These are phyloP conservation scores for Suhomyces terraborum DNA, from an alignment of 1,139 yeast species.

Conservation along the genomic window DNA sequence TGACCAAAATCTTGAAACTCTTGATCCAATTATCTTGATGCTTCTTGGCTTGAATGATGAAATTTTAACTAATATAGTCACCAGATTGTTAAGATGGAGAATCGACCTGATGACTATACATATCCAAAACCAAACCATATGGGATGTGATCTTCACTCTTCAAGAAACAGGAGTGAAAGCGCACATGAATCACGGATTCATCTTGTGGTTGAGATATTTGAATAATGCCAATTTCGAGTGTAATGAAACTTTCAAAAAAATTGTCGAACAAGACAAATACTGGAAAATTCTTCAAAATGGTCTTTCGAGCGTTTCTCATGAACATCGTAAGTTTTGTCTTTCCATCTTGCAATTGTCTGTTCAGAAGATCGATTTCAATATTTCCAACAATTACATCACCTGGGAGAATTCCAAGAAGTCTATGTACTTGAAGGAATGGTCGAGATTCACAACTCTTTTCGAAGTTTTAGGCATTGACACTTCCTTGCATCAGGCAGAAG, in stretches of 20 bases:
- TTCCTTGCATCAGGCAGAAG: constrained; percentile 83
- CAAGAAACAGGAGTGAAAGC: constrained; percentile 29
- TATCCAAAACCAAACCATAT: constrained; percentile 30
- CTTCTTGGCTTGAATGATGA: constrained; percentile 37
- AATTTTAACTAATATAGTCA: constrained; percentile 33
- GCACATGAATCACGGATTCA: constrained; percentile 47
- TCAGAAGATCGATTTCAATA: constrained; percentile 40
- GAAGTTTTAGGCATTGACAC: constrained; percentile 86
- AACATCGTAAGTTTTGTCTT: constrained; percentile 69
- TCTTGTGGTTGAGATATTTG: constrained; percentile 59
- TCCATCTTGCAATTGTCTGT: constrained; percentile 68
- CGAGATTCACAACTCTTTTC: constrained; percentile 67
- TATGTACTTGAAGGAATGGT: constrained; percentile 59
- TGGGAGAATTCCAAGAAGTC: constrained; percentile 45
- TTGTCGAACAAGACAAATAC: constrained; percentile 41
- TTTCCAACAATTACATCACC: constrained; percentile 45
- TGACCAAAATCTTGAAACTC: constrained; percentile 7
- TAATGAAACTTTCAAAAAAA: constrained; percentile 31
- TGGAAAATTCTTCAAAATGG: constrained; percentile 66
- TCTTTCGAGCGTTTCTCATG: constrained; percentile 59
- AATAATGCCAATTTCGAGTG: constrained; percentile 22
- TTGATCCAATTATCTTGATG: constrained; percentile 32
- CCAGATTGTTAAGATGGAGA: constrained; percentile 54
- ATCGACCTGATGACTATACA: constrained; percentile 30
- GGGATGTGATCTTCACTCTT: constrained; percentile 49